Evolutionary conservation across 768 basidiomycete genomes (phyloP), one percentile per base, ranked within the genome.

Genomic region (Suillus ampliporus): DNA sequence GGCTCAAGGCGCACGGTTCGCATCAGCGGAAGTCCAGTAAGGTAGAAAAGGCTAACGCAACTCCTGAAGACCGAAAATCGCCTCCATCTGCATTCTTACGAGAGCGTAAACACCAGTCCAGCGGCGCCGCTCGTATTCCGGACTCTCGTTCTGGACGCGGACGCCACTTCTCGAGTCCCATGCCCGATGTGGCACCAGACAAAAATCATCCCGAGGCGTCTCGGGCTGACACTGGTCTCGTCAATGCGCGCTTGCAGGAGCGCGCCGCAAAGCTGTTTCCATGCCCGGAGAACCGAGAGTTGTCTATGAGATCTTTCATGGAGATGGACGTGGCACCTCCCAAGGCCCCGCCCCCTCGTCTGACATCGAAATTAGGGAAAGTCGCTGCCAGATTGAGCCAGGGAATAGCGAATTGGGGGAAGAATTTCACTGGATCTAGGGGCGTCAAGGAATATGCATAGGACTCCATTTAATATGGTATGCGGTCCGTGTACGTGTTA

Each of bases 1-100:
- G 74, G 51, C 68, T 78, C 43, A 72, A 75, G 60, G 64, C 69
- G 31, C 69, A 76, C 41, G 72, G 67, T 2, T 75, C 77, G 26
- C 69, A 68, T 35, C 68, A 70, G 35, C 65, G 64, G 62, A 66
- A 71, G 60, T 72, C 67, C 68, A 48, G 21, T 68, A 65, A 17
- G 69, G 64, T 44, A 37, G 50, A 37, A 23, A 65, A 63, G 34
- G 70, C 13, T 21, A 13, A 47, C 17, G 61, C 41, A 38, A 17
- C 62, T n/a, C 61, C 41, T 11, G 23, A 59, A 54, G 58, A 46
- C 51, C 40, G 17, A 34, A 37, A 44, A 62, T 71, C 75, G 0
- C 69, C 73, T 58, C 68, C 65, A 43, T 70, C 65, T 14, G 56
- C 69, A 63, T 52, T 64, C 34, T 54, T 47, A 28, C 60, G 57